A percentile compares a stretch with the other conserved stretches of the same genome.
Evolutionary conservation across 805 yeast genomes (phyloP).

Genomic region (Barnettozyma siamensis): DNA sequence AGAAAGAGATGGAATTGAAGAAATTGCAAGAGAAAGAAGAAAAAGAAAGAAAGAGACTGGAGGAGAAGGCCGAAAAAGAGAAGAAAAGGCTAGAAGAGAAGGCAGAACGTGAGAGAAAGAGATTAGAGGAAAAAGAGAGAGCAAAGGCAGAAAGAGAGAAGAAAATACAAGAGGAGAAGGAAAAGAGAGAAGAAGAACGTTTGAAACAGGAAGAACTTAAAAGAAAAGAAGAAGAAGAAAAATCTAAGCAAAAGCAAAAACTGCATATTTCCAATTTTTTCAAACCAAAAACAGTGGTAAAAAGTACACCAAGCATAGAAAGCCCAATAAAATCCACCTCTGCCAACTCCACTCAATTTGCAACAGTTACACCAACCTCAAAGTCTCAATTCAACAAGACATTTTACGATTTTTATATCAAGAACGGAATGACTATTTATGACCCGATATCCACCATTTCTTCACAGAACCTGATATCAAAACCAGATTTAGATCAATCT

Average conservation of each 20-base stretch:
- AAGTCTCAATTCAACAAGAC: constrained; percentile 28
- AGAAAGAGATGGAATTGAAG: constrained; percentile 28
- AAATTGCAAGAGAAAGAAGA: constrained; percentile 23
- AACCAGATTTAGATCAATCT: constrained; percentile 9
- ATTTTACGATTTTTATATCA: constrained; percentile 34
- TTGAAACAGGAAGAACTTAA: constrained; percentile 32
- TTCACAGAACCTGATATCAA: constrained; percentile 1
- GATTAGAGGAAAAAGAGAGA: constrained; percentile 12
- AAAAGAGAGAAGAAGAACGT: constrained; percentile 26
- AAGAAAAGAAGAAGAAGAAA: constrained; percentile 31
- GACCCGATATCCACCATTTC: constrained; percentile 4
- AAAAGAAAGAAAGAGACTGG: constrained; percentile 17
- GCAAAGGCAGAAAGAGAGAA: constrained; percentile 23
- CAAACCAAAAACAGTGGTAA: constrained; percentile 23
- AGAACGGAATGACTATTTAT: constrained; percentile 28
- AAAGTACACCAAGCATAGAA: constrained; percentile 8
- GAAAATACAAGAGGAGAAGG: constrained; percentile 20
- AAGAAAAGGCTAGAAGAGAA: constrained; percentile 22
- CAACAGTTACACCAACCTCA: not conserved
- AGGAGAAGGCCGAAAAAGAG: constrained; percentile 21
- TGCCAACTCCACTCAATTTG: not conserved
- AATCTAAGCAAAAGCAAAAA: constrained; percentile 27
- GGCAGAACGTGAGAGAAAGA: constrained; percentile 12
- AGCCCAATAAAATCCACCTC: not conserved
- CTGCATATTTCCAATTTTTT: constrained; percentile 27